Evolutionary conservation across 192 early-diverging fungal species (phyloP), one percentile per base, ranked within the genome.

Genomic region (Entrophospora sp.): DNA sequence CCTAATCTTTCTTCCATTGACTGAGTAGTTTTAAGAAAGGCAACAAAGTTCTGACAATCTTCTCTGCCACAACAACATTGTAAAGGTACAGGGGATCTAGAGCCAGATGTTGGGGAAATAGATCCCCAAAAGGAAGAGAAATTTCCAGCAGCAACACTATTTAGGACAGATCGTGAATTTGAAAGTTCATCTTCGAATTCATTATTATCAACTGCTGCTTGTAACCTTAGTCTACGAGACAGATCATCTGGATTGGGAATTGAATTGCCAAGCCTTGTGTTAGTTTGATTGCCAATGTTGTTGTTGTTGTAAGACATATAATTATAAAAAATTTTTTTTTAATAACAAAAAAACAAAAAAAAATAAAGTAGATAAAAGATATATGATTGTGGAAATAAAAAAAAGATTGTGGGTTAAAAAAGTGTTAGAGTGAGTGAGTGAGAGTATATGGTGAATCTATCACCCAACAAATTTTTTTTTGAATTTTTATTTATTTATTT

Each of bases 1-100:
- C 77, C 46, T 20, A 71, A 61, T 27, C 76, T 69, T 13, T 53
- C 46, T 69, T 79, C 77, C 9, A 73, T 28, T 48, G 73, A 73
- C 32, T 49, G 46, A 12, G 59, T 22, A 42, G 22, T 69, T 0
- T 36, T 10, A 3, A 38, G 32, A 57, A 67, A 69, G 2, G 25
- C 20, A 25, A 18, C 14, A 4, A 56, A 38, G 28, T 56, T 69
- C 2, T n/a, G 32, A 57, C 71, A 72, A 16, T 63, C 32, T 10
- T 56, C 42, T 37, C 31, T 57, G 30, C 65, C 61, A 34, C 71
- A 72, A 67, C 71, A 72, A 45, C 71, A 72, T 24, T 66, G 45
- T 3, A 66, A 12, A 18, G 20, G 22, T 31, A 66, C 27, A 20
- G 64, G 64, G 18, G 64, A 53, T n/a, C 51, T 46, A 40, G 49